A percentile compares a stretch with the other conserved stretches of the same genome.
These are phyloP conservation scores for Metschnikowia aberdeeniae DNA, from an alignment of 805 yeast genomes.

Conservation along the genomic window DNA sequence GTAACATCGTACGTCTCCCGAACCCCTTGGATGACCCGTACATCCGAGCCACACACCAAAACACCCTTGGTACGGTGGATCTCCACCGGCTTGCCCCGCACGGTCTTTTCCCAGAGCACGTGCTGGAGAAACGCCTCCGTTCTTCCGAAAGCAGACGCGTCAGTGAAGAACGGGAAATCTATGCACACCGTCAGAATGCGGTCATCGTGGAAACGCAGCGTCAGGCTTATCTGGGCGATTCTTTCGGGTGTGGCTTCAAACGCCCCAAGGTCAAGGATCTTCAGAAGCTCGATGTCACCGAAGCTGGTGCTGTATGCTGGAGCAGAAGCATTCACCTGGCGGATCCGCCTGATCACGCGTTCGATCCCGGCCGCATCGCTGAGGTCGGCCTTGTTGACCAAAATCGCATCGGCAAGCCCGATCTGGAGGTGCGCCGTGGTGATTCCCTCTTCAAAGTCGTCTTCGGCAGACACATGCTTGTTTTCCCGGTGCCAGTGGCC, in stretches of 20 bases:
- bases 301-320: conserved; percentile 63
- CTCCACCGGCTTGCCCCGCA: conserved; percentile 48
- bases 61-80: conserved; percentile 83
- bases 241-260: conserved; percentile 45
- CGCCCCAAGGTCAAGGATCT: conserved; percentile 74
- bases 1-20: conserved; percentile 85
- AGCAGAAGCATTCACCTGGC: conserved; percentile 61
- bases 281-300: conserved; percentile 68
- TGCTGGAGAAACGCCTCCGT: conserved; percentile 65
- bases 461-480: conserved; percentile 22
- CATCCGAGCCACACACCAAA: conserved; percentile 39
- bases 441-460: conserved; percentile 36
- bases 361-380: conserved; percentile 26
- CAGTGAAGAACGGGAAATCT: conserved; percentile 43
- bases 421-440: conserved; percentile 88
- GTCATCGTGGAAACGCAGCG: conserved; percentile 33
- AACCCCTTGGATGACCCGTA: conserved; percentile 82
- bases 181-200: conserved; percentile 34
- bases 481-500: conserved; percentile 61
- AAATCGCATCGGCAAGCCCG: conserved; percentile 80
- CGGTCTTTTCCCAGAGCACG: conserved; percentile 66
- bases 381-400: conserved; percentile 75
- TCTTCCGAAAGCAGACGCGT: conserved; percentile 32
- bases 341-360: conserved; percentile 37
- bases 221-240: conserved; percentile 13